Conservation (phyloP, 345 rosid genomes). For the Schrenkiella parvula region DNA sequence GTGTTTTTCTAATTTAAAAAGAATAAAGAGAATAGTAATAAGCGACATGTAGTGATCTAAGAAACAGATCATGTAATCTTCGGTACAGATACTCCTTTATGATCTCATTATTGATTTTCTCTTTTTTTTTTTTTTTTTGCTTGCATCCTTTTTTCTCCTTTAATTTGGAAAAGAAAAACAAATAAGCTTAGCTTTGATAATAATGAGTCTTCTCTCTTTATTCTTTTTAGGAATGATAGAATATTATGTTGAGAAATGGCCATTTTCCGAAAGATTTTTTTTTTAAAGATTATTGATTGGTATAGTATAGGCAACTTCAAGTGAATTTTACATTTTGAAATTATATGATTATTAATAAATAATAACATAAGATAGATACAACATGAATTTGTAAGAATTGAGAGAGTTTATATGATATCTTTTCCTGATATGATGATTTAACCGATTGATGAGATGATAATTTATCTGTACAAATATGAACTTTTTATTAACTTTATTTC, state of each 20-base stretch:
- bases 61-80: conserved; percentile 33
- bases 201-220: neutral
- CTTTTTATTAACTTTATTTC: neutral
- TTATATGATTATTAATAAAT: neutral
- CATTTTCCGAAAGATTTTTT: neutral
- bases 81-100: conserved; percentile 31
- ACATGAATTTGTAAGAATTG: neutral
- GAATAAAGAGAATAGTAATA: neutral
- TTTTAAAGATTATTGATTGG: neutral
- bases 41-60: conserved; percentile 23
- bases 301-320: neutral
- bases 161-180: neutral
- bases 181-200: neutral
- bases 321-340: neutral
- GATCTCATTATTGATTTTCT: conserved; percentile 29
- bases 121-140: neutral
- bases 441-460: neutral
- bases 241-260: neutral
- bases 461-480: neutral
- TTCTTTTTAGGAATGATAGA: neutral
- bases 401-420: neutral
- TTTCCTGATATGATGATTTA: neutral
- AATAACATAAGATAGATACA: neutral
- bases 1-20: neutral
- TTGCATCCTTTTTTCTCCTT: neutral